These are phyloP conservation scores for Cladosporium sp. DNA, from an alignment of 2,329 filamentous ascomycete genomes.

Conservation along the genomic window DNA sequence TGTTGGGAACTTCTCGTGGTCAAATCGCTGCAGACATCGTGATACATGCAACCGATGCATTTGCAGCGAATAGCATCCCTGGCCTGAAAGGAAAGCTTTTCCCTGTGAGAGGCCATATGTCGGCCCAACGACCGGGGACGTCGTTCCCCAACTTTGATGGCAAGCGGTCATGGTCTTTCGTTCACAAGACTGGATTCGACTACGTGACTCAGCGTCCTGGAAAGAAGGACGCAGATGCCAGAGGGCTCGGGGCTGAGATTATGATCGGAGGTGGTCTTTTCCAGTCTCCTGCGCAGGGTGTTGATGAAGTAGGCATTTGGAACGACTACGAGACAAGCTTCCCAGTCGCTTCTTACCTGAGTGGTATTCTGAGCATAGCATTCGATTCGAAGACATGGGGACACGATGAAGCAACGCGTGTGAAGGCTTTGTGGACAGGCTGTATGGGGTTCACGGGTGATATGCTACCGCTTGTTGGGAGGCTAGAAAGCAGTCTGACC, in stretches of 20 bases:
- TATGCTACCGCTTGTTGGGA: conserved; percentile 10
- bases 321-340: conserved; percentile 8
- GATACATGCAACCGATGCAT: conserved; percentile 17
- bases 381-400: not conserved
- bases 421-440: conserved; percentile 17
- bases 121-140: conserved; percentile 10
- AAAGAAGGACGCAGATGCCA: not conserved
- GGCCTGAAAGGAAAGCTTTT: conserved; percentile 14
- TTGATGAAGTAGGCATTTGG: conserved; percentile 13
- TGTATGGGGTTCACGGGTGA: conserved; percentile 16
- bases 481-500: conserved; percentile 17
- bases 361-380: conserved; percentile 10
- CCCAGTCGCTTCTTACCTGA: conserved; percentile 8
- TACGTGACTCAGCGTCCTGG: conserved; percentile 16
- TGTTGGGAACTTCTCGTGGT: not conserved
- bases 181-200: conserved; percentile 14
- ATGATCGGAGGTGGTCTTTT: conserved; percentile 17
- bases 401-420: conserved; percentile 10
- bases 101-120: conserved; percentile 19
- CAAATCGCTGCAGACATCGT: conserved; percentile 6
- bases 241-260: conserved; percentile 6
- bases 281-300: conserved; percentile 11
- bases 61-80: conserved; percentile 16
- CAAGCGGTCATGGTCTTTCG: conserved; percentile 14
- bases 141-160: conserved; percentile 3